phyloP scores from a whole-genome alignment of 768 basidiomycete genomes.

The Paxillus rubicundulus region DNA sequence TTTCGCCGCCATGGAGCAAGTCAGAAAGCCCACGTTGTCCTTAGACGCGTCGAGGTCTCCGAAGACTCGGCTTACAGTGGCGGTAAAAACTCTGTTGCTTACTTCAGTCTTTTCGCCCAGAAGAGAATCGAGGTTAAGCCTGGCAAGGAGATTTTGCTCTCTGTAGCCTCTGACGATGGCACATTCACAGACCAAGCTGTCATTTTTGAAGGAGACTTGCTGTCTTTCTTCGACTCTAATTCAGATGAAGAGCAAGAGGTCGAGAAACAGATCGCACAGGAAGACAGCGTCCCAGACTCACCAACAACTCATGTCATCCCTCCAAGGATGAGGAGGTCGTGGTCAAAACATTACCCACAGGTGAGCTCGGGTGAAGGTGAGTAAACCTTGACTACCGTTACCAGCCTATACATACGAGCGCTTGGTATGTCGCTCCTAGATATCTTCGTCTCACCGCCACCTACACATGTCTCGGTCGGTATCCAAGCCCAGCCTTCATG shows the following conservation, averaged over 20 bases:
- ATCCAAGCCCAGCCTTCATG: conserved; percentile 42
- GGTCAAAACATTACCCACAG: conserved; percentile 51
- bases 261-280: conserved; percentile 38
- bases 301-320: conserved; percentile 44
- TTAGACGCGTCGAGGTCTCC: conserved; percentile 56
- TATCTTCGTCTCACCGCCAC: conserved; percentile 19
- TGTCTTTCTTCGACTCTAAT: conserved; percentile 24
- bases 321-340: conserved; percentile 64
- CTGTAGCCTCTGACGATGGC: conserved; percentile 52
- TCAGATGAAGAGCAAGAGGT: conserved; percentile 41
- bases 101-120: conserved; percentile 64
- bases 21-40: conserved; percentile 66
- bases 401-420: conserved; percentile 18
- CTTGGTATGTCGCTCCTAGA: conserved; percentile 31
- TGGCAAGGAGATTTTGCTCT: conserved; percentile 67
- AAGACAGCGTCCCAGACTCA: conserved; percentile 38
- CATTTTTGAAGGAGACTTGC: conserved; percentile 54
- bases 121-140: conserved; percentile 70
- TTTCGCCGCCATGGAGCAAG: conserved; percentile 64
- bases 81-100: conserved; percentile 39
- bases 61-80: conserved; percentile 46
- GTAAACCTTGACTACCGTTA: conserved; percentile 15
- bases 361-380: conserved; percentile 39
- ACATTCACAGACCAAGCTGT: conserved; percentile 55
- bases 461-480: conserved; percentile 41